phyloP scores from a whole-genome alignment of 2,329 filamentous ascomycete species.

The Nemania sp. region DNA sequence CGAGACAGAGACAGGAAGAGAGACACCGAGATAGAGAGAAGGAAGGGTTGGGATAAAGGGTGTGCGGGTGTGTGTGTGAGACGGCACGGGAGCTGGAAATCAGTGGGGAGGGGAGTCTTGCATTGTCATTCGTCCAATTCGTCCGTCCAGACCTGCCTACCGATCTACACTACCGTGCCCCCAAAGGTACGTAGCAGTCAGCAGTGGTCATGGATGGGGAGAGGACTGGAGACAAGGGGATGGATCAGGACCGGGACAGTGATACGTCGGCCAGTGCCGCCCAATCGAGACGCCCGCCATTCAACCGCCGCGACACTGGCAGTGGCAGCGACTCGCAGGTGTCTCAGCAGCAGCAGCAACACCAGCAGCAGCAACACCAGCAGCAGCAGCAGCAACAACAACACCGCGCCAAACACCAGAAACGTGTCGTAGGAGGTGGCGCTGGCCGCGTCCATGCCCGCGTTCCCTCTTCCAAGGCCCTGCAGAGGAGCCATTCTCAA shows the following conservation, averaged over 20 bases:
- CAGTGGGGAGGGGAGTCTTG: constrained; percentile 14
- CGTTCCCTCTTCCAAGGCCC: constrained; percentile 56
- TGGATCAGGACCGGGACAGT: constrained; percentile 47
- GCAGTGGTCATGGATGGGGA: constrained; percentile 13
- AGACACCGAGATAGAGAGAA: too few species aligned
- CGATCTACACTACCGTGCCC: neutral
- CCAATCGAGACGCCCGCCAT: constrained; percentile 61
- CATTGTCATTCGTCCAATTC: constrained; percentile 2
- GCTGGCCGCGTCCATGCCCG: constrained; percentile 55
- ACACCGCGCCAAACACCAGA: constrained; percentile 44
- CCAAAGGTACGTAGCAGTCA: neutral
- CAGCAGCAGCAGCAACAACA: constrained; percentile 35
- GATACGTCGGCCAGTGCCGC: constrained; percentile 52
- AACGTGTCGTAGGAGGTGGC: constrained; percentile 52
- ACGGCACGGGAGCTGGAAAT: constrained; percentile 4
- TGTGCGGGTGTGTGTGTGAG: neutral
- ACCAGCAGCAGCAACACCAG: constrained; percentile 36
- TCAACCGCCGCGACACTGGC: constrained; percentile 39
- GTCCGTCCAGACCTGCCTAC: neutral
- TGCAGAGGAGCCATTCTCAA: constrained; percentile 49
- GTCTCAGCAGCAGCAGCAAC: constrained; percentile 43
- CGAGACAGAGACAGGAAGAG: neutral
- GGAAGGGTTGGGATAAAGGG: neutral
- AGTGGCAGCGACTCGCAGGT: constrained; percentile 43
- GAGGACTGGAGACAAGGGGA: constrained; percentile 8